Evolutionary conservation across 495 filamentous ascomycete genomes (phyloP), one percentile per base, ranked within the genome.

Genomic region (Neurospora sp.): DNA sequence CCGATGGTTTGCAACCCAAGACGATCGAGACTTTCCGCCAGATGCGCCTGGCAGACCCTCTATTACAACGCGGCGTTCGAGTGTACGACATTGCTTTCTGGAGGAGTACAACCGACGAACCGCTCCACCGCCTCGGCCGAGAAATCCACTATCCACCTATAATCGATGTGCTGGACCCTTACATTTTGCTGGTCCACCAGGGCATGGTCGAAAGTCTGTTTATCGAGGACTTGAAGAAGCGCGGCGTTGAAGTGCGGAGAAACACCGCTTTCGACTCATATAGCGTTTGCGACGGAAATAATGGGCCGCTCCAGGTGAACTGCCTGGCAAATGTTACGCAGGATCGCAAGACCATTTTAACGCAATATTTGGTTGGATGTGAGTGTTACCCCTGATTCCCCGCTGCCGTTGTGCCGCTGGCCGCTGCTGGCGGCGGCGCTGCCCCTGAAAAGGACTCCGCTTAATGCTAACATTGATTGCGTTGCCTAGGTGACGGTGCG

Each of bases 11-110:
- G 72, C 91, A 93, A 74, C 91, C 91, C 27, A 83, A 83, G 73
- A 79, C 82, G 41, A 83, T 83, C 71, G 81, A 83, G 76, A 83
- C 81, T 14, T 83, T 83, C 71, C 78, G 87, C 69, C 90, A 92
- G 79, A 87, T 93, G 80, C 83, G 89, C 20, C 82, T 93, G n/a
- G 88, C 89, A 31, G 89, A 90, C 71, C 81, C 86, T 5, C 76
- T 92, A 42, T 76, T 92, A 59, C 85, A 86, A 71, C 87, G 88
- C 74, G 90, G 87, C 4, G 90, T 88, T 18, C 88, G 87, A 37
- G 86, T 93, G 20, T 91, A 90, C 78, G 90, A 93, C 75, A 92
- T 92, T 74, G 83, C 87, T 37, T 92, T 91, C 76, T 93, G 91
- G 91, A 86, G 89, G 80, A 89, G 89, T 20, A 89, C 89, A 6